Evolutionary conservation across 2,329 filamentous ascomycete species (phyloP).

Genomic region (Lasiodiplodia sp.): DNA sequence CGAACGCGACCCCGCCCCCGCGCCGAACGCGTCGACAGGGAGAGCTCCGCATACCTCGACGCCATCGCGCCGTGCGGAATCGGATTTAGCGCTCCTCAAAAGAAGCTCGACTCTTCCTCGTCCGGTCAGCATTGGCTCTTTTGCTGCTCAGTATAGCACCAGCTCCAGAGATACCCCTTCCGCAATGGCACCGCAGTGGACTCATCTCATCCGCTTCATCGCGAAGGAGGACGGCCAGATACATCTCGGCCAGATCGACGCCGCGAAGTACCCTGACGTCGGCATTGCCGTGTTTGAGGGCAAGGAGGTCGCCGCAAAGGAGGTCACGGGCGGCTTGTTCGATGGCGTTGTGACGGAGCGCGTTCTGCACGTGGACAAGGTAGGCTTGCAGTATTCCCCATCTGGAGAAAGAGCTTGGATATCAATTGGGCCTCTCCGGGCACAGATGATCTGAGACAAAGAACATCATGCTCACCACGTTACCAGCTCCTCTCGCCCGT

Average conservation of each 20-base stretch:
- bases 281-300: constrained; percentile 45
- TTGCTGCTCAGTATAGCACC: not conserved
- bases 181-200: constrained; percentile 39
- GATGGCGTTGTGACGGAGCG: constrained; percentile 45
- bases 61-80: not conserved
- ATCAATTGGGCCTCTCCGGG: not conserved
- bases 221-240: constrained; percentile 51
- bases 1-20: constrained; percentile 18
- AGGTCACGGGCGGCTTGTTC: constrained; percentile 47
- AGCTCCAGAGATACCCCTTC: not conserved
- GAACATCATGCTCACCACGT: not conserved
- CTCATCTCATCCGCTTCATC: constrained; percentile 52
- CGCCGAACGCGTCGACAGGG: not conserved
- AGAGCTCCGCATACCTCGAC: not conserved
- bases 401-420: not conserved
- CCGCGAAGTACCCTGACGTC: constrained; percentile 43
- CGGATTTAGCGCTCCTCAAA: constrained; percentile 16
- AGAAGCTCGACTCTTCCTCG: not conserved
- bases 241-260: constrained; percentile 51
- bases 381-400: constrained; percentile 14
- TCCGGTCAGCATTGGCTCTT: not conserved
- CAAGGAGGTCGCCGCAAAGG: constrained; percentile 43
- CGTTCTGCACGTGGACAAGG: constrained; percentile 38
- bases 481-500: constrained; percentile 44
- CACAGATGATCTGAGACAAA: not conserved